These are phyloP conservation scores for Henckelia pumila DNA, from an alignment of 257 asterid genomes.

Conservation along the genomic window DNA sequence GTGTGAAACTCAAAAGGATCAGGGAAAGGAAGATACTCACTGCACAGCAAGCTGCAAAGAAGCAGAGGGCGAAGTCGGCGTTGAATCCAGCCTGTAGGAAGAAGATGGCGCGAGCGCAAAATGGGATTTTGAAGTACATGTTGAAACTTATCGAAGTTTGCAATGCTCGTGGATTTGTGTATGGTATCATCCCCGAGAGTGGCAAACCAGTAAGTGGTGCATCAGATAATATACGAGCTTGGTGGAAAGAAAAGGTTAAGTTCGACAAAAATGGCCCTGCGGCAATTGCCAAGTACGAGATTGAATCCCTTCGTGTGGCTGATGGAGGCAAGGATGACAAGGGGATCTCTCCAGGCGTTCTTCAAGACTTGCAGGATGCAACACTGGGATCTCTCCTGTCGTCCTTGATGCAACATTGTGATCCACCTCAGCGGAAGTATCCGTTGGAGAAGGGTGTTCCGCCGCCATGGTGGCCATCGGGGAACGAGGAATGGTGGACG, in stretches of 20 bases:
- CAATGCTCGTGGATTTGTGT: too few species aligned
- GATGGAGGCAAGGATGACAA: conserved; percentile 33
- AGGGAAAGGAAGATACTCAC: too few species aligned
- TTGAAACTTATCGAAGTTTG: too few species aligned
- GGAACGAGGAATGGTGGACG: conserved; percentile 69
- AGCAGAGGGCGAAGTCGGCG: too few species aligned
- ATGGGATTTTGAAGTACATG: too few species aligned
- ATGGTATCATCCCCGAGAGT: too few species aligned
- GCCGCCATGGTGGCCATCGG: conserved; percentile 79
- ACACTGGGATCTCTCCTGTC: conserved; percentile 65
- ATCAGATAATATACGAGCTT: conserved; percentile 63
- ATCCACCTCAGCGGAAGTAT: conserved; percentile 58
- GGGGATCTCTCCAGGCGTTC: conserved; percentile 32
- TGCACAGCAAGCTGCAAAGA: too few species aligned
- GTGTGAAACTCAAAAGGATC: too few species aligned
- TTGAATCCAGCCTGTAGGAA: too few species aligned
- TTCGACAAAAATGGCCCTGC: conserved; percentile 66
- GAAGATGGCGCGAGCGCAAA: too few species aligned
- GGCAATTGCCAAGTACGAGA: conserved; percentile 59
- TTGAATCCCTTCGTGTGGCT: conserved; percentile 37
- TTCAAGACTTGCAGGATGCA: conserved; percentile 61
- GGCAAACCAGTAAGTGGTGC: conserved; percentile 31
- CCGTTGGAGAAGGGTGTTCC: conserved; percentile 57
- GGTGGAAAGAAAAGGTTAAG: conserved; percentile 81
- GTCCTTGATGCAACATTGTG: conserved; percentile 70